Base-by-base conservation (phyloP, 2,329 filamentous ascomycete species). In the Septoria linicola region DNA sequence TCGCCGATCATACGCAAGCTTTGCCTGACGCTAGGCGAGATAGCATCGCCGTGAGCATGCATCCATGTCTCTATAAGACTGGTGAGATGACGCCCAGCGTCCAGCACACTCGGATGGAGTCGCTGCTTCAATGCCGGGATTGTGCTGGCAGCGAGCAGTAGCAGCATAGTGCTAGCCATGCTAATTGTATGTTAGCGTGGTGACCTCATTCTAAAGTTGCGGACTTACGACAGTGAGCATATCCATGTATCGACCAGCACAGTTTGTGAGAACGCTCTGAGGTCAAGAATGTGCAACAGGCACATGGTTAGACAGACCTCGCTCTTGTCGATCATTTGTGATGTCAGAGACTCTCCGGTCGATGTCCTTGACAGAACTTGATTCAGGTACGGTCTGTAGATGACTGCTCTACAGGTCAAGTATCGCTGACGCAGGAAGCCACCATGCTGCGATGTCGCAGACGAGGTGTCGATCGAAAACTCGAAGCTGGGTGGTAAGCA, bases 211-310 rank as follows among this genome's bases (percentile, higher is more conserved):
- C 27, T 30, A n/a, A n/a, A n/a, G n/a, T n/a, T n/a, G n/a, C n/a
- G n/a, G n/a, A 35, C 42, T 45, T 17, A 45, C 42, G 51, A 53
- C 4, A 55, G 41, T 4, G 53, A 44, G 17, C 49, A 55, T 3
- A 53, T 55, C 49, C 53, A 55, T 0, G 44, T 53, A 23, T 55
- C 53, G 13, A 55, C 41, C n/a, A 55, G 31, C 8, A 55, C 49
- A 23, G 53, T 52, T 23, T 55, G 53, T 23, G 32, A 31, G 25
- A 46, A 55, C 5, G 53, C 49, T 8, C 39, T 35, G 4, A 55
- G 41, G 31, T 52, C 45, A 13, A 55, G n/a, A 7, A 53, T 55
- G 16, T 55, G 53, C 10, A 53, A 25, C 2, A 49, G 34, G 39
- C 53, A 53, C 49, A 55, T 53, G 4, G 34, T 45, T 20, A 55